Conservation (phyloP, 2,329 filamentous ascomycete genomes). For the Colletotrichum acutatum region DNA sequence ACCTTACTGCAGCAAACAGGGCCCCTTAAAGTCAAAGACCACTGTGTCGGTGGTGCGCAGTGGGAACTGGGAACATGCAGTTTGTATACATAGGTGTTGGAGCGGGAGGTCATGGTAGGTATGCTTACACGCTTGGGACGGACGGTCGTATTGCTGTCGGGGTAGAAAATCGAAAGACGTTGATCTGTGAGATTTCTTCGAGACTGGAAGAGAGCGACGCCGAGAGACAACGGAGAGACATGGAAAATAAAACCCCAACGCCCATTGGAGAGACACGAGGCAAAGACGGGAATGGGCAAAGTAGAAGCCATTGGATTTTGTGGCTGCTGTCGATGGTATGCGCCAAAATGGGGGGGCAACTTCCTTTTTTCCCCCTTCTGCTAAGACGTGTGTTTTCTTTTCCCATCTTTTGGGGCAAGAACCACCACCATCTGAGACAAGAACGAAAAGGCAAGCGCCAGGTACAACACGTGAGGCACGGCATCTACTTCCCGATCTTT, state of each 20-base stretch:
- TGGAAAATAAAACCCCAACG: not conserved
- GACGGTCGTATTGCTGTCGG: not conserved
- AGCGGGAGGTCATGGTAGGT: not conserved
- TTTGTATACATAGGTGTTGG: not conserved
- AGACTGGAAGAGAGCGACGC: not conserved
- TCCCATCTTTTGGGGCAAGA: not conserved
- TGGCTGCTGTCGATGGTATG: constrained; percentile 14
- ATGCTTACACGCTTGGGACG: too few species aligned
- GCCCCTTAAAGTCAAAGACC: not conserved
- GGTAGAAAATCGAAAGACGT: not conserved
- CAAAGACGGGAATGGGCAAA: constrained; percentile 4
- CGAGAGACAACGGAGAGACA: constrained; percentile 16
- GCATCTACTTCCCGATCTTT: not conserved
- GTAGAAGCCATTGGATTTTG: not conserved
- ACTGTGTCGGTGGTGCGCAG: constrained; percentile 3
- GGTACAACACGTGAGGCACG: not conserved
- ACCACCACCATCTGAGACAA: not conserved
- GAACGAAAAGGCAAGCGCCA: not conserved
- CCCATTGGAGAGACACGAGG: constrained; percentile 15
- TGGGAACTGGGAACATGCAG: not conserved
- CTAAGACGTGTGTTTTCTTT: not conserved
- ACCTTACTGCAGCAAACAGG: not conserved
- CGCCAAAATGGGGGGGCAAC: constrained; percentile 10
- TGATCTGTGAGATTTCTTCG: not conserved
- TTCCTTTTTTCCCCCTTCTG: not conserved